Conservation (phyloP, 176 grass and related monocot species). For the Ampelocalamus luodianensis region DNA sequence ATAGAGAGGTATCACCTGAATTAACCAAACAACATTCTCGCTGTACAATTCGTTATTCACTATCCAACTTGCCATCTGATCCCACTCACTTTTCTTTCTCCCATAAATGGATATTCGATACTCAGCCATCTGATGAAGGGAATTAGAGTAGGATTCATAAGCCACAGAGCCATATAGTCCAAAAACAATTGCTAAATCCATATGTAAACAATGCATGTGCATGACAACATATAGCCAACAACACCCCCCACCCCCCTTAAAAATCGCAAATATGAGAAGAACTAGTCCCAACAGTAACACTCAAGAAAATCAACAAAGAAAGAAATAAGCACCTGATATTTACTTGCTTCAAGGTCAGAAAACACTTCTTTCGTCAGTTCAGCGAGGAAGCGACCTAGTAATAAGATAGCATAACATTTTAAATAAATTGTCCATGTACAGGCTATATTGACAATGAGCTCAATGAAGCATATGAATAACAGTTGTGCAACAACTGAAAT, state of each 20-base stretch:
- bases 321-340: conserved; percentile 78
- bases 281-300: background rate
- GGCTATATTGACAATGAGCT: conserved; percentile 9
- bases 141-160: conserved; percentile 12
- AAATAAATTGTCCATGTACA: conserved; percentile 24
- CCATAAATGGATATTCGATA: conserved; percentile 95
- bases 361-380: conserved; percentile 95
- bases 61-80: conserved; percentile 98
- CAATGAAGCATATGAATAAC: conserved; percentile 21
- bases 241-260: background rate
- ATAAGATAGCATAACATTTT: background rate
- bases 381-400: conserved; percentile 79
- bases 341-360: conserved; percentile 89
- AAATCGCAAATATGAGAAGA: background rate
- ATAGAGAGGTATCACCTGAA: conserved; percentile 65
- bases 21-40: conserved; percentile 96
- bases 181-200: background rate
- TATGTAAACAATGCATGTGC: background rate
- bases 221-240: conserved; percentile 2
- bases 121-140: conserved; percentile 78
- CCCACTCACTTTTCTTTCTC: conserved; percentile 99
- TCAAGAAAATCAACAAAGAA: background rate
- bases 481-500: background rate
- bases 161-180: background rate
- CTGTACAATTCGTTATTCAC: conserved; percentile 95